phyloP scores from a whole-genome alignment of 805 yeast species.

The Hanseniaspora meyeri region DNA sequence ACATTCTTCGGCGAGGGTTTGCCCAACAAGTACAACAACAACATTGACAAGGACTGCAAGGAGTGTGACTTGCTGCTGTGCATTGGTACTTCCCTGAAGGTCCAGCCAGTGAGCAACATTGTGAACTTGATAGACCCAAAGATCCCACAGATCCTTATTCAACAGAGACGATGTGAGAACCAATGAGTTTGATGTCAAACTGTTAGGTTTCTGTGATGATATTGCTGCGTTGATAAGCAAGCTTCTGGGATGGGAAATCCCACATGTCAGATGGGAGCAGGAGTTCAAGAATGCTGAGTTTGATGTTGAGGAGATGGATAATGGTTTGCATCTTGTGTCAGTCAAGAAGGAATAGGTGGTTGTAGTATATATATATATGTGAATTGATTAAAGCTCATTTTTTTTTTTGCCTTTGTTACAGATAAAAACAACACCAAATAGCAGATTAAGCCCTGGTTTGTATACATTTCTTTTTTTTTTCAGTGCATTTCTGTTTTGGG shows the following conservation, averaged over 20 bases:
- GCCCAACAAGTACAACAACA: slow-evolving; percentile 55
- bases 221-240: slow-evolving; percentile 54
- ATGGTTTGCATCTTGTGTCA: slow-evolving; percentile 25
- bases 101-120: slow-evolving; percentile 81
- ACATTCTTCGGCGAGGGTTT: slow-evolving; percentile 82
- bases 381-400: not conserved
- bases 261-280: slow-evolving; percentile 39
- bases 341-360: not conserved
- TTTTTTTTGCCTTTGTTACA: not conserved
- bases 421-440: too few relatives aligned
- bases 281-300: slow-evolving; percentile 23
- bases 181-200: slow-evolving; percentile 62
- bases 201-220: slow-evolving; percentile 76
- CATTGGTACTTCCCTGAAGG: slow-evolving; percentile 84
- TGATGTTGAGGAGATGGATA: slow-evolving; percentile 20
- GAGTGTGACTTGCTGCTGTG: slow-evolving; percentile 70
- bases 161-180: slow-evolving; percentile 66
- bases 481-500: not conserved
- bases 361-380: not conserved
- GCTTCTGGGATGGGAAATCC: slow-evolving; percentile 47
- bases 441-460: not conserved
- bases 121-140: slow-evolving; percentile 58
- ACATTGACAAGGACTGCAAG: slow-evolving; percentile 44
- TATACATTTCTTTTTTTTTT: not conserved
- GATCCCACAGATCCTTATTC: slow-evolving; percentile 73